Conservation (phyloP, 164 flowering plant genomes). For the Annona squamosa region DNA sequence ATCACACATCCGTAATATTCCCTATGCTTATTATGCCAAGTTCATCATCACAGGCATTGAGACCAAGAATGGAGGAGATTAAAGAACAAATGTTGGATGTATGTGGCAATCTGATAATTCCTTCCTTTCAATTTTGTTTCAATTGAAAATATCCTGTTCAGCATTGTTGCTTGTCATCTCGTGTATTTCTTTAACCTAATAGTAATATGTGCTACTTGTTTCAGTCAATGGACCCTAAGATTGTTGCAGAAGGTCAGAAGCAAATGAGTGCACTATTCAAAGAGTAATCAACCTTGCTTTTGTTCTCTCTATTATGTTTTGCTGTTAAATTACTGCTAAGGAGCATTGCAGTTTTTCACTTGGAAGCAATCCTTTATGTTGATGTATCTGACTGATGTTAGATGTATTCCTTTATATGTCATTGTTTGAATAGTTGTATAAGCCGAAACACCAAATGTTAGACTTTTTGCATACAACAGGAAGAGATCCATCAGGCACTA, state of each 20-base stretch:
- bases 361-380: not conserved
- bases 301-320: not conserved
- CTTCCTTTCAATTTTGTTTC: not conserved
- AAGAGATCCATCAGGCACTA: not conserved
- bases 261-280: constrained; percentile 46
- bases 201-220: constrained; percentile 1
- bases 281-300: constrained; percentile 48
- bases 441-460: not conserved
- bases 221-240: constrained; percentile 57
- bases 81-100: constrained; percentile 50
- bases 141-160: not conserved
- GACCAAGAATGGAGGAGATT: constrained; percentile 68
- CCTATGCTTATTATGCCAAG: not conserved
- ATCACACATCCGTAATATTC: too few species aligned
- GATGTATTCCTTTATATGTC: not conserved
- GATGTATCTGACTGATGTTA: not conserved
- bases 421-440: too few species aligned
- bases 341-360: not conserved
- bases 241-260: constrained; percentile 47
- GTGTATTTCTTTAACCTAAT: not conserved
- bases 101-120: constrained; percentile 2
- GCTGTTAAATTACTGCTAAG: not conserved
- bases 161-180: not conserved
- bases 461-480: not conserved
- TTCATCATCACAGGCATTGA: constrained; percentile 43